These are phyloP conservation scores for Rhododendron williamsianum DNA, from an alignment of 148 eudicot species.

Conservation along the genomic window DNA sequence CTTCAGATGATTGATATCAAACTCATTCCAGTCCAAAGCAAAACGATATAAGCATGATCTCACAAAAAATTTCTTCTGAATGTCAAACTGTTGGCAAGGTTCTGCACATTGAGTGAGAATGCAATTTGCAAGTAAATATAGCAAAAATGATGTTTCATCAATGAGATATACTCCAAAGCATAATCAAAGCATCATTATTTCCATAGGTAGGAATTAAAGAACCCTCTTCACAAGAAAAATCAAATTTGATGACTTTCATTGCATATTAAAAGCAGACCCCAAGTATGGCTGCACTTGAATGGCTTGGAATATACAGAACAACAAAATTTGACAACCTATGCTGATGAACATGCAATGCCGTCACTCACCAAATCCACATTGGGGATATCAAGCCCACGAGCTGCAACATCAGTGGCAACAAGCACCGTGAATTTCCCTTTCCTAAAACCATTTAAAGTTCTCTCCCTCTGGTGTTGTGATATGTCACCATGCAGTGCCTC, in stretches of 20 bases:
- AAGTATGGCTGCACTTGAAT: not conserved
- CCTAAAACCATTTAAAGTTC: slow-evolving; percentile 85
- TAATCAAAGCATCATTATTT: not conserved
- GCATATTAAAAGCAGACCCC: not conserved
- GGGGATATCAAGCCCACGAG: slow-evolving; percentile 98
- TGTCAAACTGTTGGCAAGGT: not conserved
- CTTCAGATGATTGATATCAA: not conserved
- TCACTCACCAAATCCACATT: slow-evolving; percentile 86
- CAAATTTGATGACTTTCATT: not conserved
- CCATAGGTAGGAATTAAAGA: not conserved
- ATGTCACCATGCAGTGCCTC: slow-evolving; percentile 98
- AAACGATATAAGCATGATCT: not conserved
- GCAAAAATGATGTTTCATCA: not conserved
- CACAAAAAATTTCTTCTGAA: not conserved
- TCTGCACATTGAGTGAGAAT: not conserved
- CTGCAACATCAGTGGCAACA: slow-evolving; percentile 98
- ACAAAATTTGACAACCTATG: not conserved
- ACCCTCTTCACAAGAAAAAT: not conserved
- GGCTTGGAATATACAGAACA: not conserved
- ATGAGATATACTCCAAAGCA: not conserved
- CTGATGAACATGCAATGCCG: not conserved
- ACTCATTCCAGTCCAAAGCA: not conserved
- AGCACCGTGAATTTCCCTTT: slow-evolving; percentile 93
- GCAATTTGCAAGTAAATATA: not conserved
- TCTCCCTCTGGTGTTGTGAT: slow-evolving; percentile 96